Conservation (phyloP, 169 alveolate genomes). For the Ichthyophthirius multifiliis region DNA sequence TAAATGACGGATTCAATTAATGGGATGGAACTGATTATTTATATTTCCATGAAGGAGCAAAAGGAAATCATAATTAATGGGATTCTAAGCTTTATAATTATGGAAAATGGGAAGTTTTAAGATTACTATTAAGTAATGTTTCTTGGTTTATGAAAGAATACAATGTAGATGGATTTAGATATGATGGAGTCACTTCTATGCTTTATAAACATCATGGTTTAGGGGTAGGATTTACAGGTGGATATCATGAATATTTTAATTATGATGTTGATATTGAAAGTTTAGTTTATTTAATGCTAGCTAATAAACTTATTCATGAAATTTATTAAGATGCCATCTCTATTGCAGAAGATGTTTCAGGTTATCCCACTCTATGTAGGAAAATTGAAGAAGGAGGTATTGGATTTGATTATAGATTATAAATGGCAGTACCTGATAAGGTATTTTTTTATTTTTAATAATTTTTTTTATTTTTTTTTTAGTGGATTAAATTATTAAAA, state of each 20-base stretch:
- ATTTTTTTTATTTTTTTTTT: slow-evolving; percentile 18
- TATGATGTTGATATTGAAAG: slow-evolving; percentile 79
- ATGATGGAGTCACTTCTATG: slow-evolving; percentile 93
- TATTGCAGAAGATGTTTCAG: slow-evolving; percentile 91
- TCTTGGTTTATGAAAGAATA: slow-evolving; percentile 85
- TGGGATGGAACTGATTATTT: slow-evolving; percentile 91
- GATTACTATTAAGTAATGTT: slow-evolving; percentile 88
- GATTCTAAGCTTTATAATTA: slow-evolving; percentile 88
- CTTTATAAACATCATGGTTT: slow-evolving; percentile 89
- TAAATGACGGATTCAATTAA: slow-evolving; percentile 87
- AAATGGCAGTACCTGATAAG: slow-evolving; percentile 84
- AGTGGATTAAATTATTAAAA: slow-evolving; percentile 76
- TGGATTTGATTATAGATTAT: slow-evolving; percentile 90
- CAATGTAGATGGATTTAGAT: slow-evolving; percentile 90
- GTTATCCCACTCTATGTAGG: slow-evolving; percentile 89
- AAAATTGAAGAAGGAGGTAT: slow-evolving; percentile 90
- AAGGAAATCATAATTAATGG: slow-evolving; percentile 83
- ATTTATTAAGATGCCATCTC: slow-evolving; percentile 85
- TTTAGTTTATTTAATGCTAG: slow-evolving; percentile 85
- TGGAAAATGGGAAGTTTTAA: slow-evolving; percentile 85
- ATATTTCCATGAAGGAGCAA: slow-evolving; percentile 87
- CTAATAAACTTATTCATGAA: slow-evolving; percentile 84
- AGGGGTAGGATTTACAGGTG: slow-evolving; percentile 78
- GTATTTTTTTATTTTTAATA: slow-evolving; percentile 13
- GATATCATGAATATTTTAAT: slow-evolving; percentile 82